Evolutionary conservation across 2,329 filamentous ascomycete genomes (phyloP).

Genomic region (Pezizomycotina sp.): DNA sequence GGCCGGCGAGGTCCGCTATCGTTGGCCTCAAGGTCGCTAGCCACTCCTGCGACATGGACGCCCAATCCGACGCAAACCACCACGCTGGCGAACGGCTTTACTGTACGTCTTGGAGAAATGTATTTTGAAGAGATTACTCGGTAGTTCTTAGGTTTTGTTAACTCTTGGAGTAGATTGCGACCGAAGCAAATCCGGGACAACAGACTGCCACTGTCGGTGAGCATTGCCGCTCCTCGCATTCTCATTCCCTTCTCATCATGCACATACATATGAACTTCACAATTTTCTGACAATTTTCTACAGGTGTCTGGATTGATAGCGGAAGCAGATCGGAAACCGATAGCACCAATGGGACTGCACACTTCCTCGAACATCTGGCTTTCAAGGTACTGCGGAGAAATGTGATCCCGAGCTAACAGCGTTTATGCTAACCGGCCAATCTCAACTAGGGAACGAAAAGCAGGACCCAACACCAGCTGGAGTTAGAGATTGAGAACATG

Average conservation of each 20-base stretch:
- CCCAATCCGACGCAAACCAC: constrained; percentile 80
- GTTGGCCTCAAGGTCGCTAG: no score
- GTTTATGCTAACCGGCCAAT: constrained; percentile 22
- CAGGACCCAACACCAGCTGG: constrained; percentile 89
- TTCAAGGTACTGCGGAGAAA: constrained; percentile 61
- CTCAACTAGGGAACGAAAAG: constrained; percentile 62
- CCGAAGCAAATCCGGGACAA: constrained; percentile 27
- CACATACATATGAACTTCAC: constrained; percentile 5
- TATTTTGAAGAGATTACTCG: constrained; percentile 13
- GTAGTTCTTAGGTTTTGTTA: constrained; percentile 13
- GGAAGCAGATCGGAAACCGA: constrained; percentile 95
- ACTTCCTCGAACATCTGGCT: constrained; percentile 98
- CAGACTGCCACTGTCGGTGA: constrained; percentile 30
- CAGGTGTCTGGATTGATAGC: constrained; percentile 98
- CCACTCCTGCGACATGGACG: constrained; percentile 32
- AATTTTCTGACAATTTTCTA: constrained; percentile 55
- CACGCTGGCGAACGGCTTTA: constrained; percentile 93
- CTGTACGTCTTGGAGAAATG: constrained; percentile 45
- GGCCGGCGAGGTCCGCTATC: no score
- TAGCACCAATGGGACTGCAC: constrained; percentile 96
- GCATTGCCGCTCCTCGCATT: constrained; percentile 23
- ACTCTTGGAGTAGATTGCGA: constrained; percentile 21
- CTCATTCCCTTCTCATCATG: constrained; percentile 24
- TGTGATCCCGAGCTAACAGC: constrained; percentile 18
- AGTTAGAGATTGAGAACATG: constrained; percentile 99